Base-by-base conservation (phyloP, 805 yeast genomes). In the Ogataea salicorniae region DNA sequence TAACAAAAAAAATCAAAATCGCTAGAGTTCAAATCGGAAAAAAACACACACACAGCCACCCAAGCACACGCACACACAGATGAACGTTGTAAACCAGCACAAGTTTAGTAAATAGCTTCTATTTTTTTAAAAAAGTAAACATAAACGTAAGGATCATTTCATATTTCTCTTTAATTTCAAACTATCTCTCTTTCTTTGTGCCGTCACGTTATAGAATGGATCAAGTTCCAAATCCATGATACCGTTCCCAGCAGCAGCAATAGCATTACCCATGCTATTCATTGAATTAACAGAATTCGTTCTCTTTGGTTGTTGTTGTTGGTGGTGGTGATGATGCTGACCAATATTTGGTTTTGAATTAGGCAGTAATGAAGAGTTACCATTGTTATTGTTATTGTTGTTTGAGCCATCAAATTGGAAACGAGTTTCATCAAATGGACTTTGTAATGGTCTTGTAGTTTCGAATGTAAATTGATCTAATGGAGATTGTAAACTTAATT, bases 101-200 rank as follows among this genome's bases (percentile, higher is more conserved):
- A n/a, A 39, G 4, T 13, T 6, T 13, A 20, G 20, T 16, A 31
- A 39, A 6, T 23, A 11, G 15, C 13, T 20, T 15, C 13, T 20
- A 31, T 11, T 29, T 33, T 11, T 26, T 15, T 18, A 17, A 37
- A 11, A 17, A 43, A 17, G 7, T 17, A 38, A 22, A 17, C 9
- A 15, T 8, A 11, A 15, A 42, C 14, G 35, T 34, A 41, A 35
- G 31, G n/a, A 2, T 47, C 37, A 62, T 42, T 56, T 61, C 62
- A 60, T 54, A 45, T 60, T 61, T 56, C 81, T 71, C 58, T 77
- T 77, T 56, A 76, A 58, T 48, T 76, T 73, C 51, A 77, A 58
- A 52, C 77, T 71, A 51, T 77, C 81, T 54, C 82, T 71, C 58
- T 77, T 77, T 50, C 81, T 66, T 51, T 73, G 73, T 26, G 76